These are phyloP conservation scores for Arthrobotrys pseudoclavata DNA, from an alignment of 2,329 filamentous ascomycete genomes.

Conservation along the genomic window DNA sequence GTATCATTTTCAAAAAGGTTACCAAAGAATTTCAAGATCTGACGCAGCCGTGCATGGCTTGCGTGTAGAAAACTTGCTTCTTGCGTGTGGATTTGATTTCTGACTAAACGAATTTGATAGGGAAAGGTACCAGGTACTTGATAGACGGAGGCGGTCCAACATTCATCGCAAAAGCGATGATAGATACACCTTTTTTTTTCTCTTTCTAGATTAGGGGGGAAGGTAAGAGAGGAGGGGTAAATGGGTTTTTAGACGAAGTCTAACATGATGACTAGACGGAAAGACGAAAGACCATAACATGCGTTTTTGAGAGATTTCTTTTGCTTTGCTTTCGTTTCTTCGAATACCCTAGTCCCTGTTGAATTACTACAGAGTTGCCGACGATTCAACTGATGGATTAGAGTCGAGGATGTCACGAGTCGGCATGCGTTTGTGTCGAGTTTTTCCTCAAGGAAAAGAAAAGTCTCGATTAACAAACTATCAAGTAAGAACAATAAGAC, in stretches of 20 bases:
- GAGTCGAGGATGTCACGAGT: conserved; percentile 28
- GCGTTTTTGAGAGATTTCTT: conserved; percentile 16
- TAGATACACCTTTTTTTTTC: background rate
- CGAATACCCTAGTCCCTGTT: conserved; percentile 11
- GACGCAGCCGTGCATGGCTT: conserved; percentile 36
- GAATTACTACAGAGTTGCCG: background rate
- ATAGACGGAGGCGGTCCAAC: background rate
- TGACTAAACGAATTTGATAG: background rate
- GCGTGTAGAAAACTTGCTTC: conserved; percentile 16
- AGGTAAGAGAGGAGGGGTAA: background rate
- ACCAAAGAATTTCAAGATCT: conserved; percentile 41
- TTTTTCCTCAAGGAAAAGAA: background rate
- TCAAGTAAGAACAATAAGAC: background rate
- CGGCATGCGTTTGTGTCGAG: conserved; percentile 22
- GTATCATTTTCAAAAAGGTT: conserved; percentile 7
- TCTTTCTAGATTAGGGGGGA: conserved; percentile 3
- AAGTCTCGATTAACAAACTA: background rate
- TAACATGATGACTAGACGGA: background rate
- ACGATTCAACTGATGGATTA: background rate
- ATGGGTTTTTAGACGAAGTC: conserved; percentile 6
- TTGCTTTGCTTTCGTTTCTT: conserved; percentile 18
- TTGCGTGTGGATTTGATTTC: conserved; percentile 14
- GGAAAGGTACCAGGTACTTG: conserved; percentile 14
- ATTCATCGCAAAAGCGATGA: conserved; percentile 1
- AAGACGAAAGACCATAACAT: conserved; percentile 14